Conservation (phyloP, 306 rosid species). For the Fragaria iinumae region DNA sequence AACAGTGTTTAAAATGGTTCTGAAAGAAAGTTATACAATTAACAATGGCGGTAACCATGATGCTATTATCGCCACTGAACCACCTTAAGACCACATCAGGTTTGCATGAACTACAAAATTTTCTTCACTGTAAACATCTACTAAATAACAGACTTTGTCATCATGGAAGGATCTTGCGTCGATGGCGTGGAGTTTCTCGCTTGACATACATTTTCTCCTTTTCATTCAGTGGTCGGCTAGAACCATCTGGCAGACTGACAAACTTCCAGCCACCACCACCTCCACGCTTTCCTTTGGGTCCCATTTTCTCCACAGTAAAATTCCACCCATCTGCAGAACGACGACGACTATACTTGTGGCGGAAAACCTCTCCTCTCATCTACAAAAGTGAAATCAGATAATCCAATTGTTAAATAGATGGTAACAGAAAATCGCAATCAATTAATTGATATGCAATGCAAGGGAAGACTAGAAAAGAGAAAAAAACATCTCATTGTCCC, state of each 20-base stretch:
- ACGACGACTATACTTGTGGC: conserved; percentile 77
- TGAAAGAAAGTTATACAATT: not conserved
- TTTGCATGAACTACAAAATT: conserved; percentile 8
- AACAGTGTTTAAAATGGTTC: not conserved
- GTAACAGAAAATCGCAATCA: not conserved
- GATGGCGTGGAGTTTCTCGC: conserved; percentile 79
- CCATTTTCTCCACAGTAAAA: conserved; percentile 78
- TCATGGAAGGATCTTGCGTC: conserved; percentile 82
- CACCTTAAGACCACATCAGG: not conserved
- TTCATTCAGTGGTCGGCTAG: conserved; percentile 78
- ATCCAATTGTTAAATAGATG: not conserved
- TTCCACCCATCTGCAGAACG: conserved; percentile 76
- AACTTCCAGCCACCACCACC: conserved; percentile 89
- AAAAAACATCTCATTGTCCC: not conserved
- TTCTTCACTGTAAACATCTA: not conserved
- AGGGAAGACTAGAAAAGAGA: not conserved
- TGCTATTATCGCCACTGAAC: not conserved
- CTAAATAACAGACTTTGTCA: not conserved
- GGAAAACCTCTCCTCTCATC: conserved; percentile 85
- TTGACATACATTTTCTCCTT: conserved; percentile 82
- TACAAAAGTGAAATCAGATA: conserved; percentile 36
- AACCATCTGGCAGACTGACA: conserved; percentile 83
- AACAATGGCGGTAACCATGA: not conserved
- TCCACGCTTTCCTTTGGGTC: conserved; percentile 76
- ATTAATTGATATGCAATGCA: not conserved